These are phyloP conservation scores for Calonectria montana DNA, from an alignment of 2,329 filamentous ascomycete genomes.

Conservation along the genomic window DNA sequence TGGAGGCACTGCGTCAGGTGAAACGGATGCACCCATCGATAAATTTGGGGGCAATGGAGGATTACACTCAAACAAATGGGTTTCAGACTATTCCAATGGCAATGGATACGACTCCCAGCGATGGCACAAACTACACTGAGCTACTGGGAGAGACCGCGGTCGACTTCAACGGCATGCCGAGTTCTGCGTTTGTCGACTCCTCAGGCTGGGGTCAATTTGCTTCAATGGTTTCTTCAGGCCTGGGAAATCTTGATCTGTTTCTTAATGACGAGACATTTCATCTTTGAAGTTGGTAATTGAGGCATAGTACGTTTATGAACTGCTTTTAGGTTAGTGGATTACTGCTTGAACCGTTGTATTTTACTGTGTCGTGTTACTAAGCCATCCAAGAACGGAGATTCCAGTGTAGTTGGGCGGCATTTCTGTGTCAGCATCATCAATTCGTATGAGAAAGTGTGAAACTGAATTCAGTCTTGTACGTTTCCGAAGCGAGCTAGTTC, in stretches of 20 bases:
- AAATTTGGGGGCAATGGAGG: slow-evolving; percentile 9
- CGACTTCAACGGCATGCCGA: slow-evolving; percentile 39
- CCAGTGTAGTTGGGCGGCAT: too few species aligned
- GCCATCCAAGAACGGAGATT: not conserved
- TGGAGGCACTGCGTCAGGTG: slow-evolving; percentile 37
- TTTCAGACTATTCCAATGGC: slow-evolving; percentile 23
- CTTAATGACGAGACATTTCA: slow-evolving; percentile 34
- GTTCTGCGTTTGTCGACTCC: slow-evolving; percentile 27
- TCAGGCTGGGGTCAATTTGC: slow-evolving; percentile 41
- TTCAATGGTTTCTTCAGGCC: slow-evolving; percentile 39
- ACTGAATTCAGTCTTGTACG: not conserved
- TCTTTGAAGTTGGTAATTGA: not conserved
- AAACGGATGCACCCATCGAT: slow-evolving; percentile 32
- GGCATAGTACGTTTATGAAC: not conserved
- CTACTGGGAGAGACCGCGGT: slow-evolving; percentile 32
- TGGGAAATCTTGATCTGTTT: slow-evolving; percentile 41
- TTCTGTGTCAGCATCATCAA: too few species aligned
- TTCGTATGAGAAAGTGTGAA: too few species aligned
- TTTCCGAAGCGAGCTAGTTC: not conserved
- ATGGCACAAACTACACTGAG: slow-evolving; percentile 35
- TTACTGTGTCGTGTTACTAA: not conserved
- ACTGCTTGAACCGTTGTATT: not conserved
- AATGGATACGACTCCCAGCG: slow-evolving; percentile 29
- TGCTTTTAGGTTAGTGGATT: not conserved
- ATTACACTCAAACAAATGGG: slow-evolving; percentile 13